Percentiles rank a stretch among this genome's conserved stretches.
These are phyloP conservation scores for Mortierella claussenii DNA, from an alignment of 192 early-diverging fungal genomes.

Conservation along the genomic window DNA sequence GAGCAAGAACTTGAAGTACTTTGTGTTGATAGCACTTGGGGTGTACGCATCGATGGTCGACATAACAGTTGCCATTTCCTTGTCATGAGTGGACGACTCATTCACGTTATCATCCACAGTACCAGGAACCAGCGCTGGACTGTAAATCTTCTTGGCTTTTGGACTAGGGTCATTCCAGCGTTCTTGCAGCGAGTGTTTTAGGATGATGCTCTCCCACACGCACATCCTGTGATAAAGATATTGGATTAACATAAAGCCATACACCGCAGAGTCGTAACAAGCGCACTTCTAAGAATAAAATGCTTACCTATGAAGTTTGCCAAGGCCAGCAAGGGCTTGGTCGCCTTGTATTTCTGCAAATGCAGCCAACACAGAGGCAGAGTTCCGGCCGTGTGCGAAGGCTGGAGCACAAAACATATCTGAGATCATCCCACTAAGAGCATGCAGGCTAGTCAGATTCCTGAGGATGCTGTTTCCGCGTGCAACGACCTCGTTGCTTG, in stretches of 20 bases:
- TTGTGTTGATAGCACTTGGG: constrained; percentile 72
- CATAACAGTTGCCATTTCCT: constrained; percentile 20
- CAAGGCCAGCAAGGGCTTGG: constrained; percentile 62
- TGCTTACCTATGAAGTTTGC: constrained; percentile 70
- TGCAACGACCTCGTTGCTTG: constrained; percentile 49
- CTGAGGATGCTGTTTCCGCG: constrained; percentile 65
- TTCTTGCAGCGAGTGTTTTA: constrained; percentile 69
- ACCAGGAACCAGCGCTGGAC: constrained; percentile 30
- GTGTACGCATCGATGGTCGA: constrained; percentile 60
- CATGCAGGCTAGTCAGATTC: constrained; percentile 68
- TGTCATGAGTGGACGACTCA: constrained; percentile 23
- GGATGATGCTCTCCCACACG: constrained; percentile 70
- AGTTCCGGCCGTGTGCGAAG: constrained; percentile 72
- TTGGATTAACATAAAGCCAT: no score
- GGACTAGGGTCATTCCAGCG: constrained; percentile 71
- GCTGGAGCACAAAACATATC: constrained; percentile 76
- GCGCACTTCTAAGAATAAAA: no score
- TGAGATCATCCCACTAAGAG: constrained; percentile 69
- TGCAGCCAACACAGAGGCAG: constrained; percentile 66
- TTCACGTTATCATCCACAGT: constrained; percentile 37
- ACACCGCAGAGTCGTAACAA: no score
- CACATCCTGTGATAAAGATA: constrained; percentile 54
- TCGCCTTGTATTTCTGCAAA: constrained; percentile 66
- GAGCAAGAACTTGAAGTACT: constrained; percentile 70
- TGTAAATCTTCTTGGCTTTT: constrained; percentile 50